Evolutionary conservation across 2,329 filamentous ascomycete species (phyloP), one percentile per base, ranked within the genome.

Genomic region (Claviceps spartinae): DNA sequence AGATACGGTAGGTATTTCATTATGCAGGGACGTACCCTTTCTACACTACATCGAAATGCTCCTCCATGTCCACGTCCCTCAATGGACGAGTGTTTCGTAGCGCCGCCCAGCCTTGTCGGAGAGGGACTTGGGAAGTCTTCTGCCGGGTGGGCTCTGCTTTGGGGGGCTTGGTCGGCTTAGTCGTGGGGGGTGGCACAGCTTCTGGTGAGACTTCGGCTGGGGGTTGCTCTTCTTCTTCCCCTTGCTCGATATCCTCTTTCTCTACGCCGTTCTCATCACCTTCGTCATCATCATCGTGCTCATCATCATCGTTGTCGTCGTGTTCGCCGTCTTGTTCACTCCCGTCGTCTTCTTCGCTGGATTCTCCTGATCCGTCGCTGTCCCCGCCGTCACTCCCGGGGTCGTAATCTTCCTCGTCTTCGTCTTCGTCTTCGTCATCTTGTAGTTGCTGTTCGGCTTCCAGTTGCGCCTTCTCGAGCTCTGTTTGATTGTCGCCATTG

Each of bases 391-490:
- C 78, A 41, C 73, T 78, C 0, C 77, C 78, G 0, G 81, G 81
- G 54, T 84, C 78, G 57, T 83, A 83, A 58, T 84, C 81, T 57
- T 84, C 80, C 57, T 83, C 81, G 4, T 81, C 71, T 52, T 82
- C 79, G 4, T 81, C 71, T 52, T 82, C 79, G 48, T 82, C 80
- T 52, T 82, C 79, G 1, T 81, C 79, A 40, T 82, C 77, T 54
- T 78, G 75, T 38, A 78, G 56, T 54, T 69, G 66, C 57, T 78
- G 73, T 60, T 81, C 77, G 3, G 66, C 69, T 56, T 80, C 76
- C 8, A 65, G 54, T 47, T 75, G 66, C 4, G 75, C 77, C 52
- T 67, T 71, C 60, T 76, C 69, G 42, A 79, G 63, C 63, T 75
- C 74, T 2, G 72, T 74, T 46, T 67, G 65, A 3, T 62, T 69